Base-by-base conservation (phyloP, 2,329 filamentous ascomycete species). In the Paecilomyces dactylethromorphus region DNA sequence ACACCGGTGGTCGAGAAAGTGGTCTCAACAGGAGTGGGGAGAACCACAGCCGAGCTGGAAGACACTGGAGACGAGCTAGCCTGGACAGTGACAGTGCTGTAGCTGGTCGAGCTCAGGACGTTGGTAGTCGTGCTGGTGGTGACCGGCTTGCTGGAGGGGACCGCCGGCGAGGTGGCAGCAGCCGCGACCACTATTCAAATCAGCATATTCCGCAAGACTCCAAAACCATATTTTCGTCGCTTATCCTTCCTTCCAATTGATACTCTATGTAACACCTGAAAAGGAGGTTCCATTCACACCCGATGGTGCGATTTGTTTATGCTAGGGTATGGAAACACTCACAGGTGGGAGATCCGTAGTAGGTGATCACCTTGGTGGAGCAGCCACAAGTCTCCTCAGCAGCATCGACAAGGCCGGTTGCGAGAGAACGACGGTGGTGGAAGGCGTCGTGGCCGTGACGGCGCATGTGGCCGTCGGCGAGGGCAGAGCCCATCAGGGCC, bases 301-400 rank as follows among this genome's bases (percentile, higher is more conserved):
- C 15, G 2, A n/a, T 8, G 55, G n/a, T 31, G 79, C 82, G 59
- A 83, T 29, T 39, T 52, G 13, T 31, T 31, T 15, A 26, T 51
- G 49, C 39, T 24, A 56, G 31, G 10, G 39, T 45, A 22, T n/a
- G 52, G 32, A 49, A 13, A n/a, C 56, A 78, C 78, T 66, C 70
- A 90, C 88, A 78, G 65, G 84, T 88, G 58, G 85, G 76, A 70
- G 84, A 80, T 70, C 88, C 89, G 68, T 84, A 87, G 78, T 84
- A 82, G 71, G 87, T 90, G 74, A 83, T 84, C 77, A 86, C 88
- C 79, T 88, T 85, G 73, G 89, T 91, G 64, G 83, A 88, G 84
- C 89, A 93, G 62, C 82, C 82, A 73, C 88, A 91, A 57, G 76
- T 74, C 63, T 81, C 72, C 33, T 77, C 78, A 62, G 73, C 56